Evolutionary conservation across 768 basidiomycete species (phyloP), one percentile per base, ranked within the genome.

Genomic region (Tylopilus plumbeoviolaceoides): DNA sequence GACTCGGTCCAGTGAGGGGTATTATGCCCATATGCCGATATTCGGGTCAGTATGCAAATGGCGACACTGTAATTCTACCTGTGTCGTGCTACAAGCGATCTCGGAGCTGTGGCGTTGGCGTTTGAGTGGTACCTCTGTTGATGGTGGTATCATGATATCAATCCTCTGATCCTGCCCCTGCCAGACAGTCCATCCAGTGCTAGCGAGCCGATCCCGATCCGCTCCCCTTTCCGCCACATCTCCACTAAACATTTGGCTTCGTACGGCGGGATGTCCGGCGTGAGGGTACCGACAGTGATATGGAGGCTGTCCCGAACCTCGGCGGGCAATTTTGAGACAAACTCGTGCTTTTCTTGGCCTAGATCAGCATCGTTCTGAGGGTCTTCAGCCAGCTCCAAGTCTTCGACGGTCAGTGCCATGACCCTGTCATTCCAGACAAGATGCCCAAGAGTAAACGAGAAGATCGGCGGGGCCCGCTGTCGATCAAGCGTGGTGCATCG

Each of bases 231-330:
- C 45, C 73, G 72, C 80, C 82, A 86, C 1, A 50, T 64, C 55
- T 80, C 71, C 8, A 94, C 85, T 46, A 98, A 61, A 0, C 48
- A 71, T 68, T 73, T 85, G 15, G 84, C 91, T 70, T 95, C 91
- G 21, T 88, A 79, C 3, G 91, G 75, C 0, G 62, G 53, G 3
- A 94, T 73, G 8, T 71, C 70, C 11, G 66, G 65, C 39, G 76
- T 63, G 45, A 64, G 61, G 15, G 91, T 95, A 8, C 91, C 97
- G 6, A 98, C 84, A 0, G 97, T 98, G 50, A 98, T 79, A 64
- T 98, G 97, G 61, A 95, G 68, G 52, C 79, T 55, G 7, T 70
- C 60, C 50, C 72, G 73, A 11, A 87, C 58, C 12, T 78, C 74
- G 6, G 73, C 65, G 0, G 78, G 72, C 15, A 91, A 60, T 57